phyloP scores from a whole-genome alignment of 495 filamentous ascomycete genomes.

The Penicillium atrosanguineum region DNA sequence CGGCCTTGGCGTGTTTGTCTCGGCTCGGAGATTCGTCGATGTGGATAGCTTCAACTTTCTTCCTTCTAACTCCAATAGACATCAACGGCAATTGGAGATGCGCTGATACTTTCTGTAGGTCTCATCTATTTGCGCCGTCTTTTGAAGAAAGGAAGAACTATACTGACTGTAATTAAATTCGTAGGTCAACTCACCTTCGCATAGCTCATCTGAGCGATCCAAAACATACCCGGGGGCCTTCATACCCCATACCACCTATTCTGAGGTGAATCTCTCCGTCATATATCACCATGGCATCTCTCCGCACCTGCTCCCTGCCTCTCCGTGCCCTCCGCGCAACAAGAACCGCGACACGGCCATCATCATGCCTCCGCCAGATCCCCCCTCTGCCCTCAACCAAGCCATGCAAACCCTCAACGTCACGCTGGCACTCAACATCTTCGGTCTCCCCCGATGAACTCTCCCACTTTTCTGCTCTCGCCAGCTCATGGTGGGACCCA shows the following conservation, averaged over 20 bases:
- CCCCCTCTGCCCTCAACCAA: not conserved
- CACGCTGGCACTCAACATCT: constrained; percentile 50
- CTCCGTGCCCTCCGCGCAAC: constrained; percentile 13
- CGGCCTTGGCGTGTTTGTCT: constrained; percentile 18
- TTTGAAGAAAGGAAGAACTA: not conserved
- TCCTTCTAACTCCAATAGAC: constrained; percentile 3
- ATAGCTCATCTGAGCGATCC: constrained; percentile 5
- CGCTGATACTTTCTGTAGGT: constrained; percentile 6
- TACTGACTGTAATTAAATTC: not conserved
- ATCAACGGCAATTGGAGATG: constrained; percentile 4
- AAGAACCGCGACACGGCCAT: constrained; percentile 5
- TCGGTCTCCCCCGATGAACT: constrained; percentile 84
- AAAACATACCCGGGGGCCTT: not conserved
- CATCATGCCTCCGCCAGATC: constrained; percentile 6
- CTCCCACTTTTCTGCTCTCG: constrained; percentile 90
- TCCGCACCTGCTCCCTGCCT: constrained; percentile 3
- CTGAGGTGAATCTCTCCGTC: not conserved
- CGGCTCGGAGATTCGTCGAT: constrained; percentile 13
- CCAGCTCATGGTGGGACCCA: constrained; percentile 96
- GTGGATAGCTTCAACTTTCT: constrained; percentile 23
- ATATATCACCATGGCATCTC: constrained; percentile 17
- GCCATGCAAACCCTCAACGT: not conserved
- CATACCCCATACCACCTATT: not conserved
- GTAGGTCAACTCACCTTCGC: not conserved
- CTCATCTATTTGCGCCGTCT: not conserved